Evolutionary conservation across 78 protist genomes (phyloP), one percentile per base, ranked within the genome.

Genomic region (Dictyostelium capitatum): DNA sequence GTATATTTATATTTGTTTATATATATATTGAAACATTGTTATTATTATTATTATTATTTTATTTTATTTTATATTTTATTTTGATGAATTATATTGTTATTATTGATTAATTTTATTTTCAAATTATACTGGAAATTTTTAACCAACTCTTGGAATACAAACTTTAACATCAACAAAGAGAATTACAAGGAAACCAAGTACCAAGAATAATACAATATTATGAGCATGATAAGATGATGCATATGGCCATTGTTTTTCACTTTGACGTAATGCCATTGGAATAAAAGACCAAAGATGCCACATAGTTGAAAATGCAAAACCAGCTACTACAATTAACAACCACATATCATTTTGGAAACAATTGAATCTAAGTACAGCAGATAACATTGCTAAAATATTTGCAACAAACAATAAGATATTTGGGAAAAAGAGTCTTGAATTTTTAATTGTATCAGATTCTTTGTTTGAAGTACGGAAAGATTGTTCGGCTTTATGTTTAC

Each of bases 271-370:
- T n/a, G 93, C 93, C 93, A 87, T 87, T 53, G 93, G 93, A 77
- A 87, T 87, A 79, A 87, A 87, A 48, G 93, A 87, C 93, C 93
- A 87, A 12, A 87, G 64, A 87, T 87, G 93, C 93, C 93, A 87
- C 47, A 82, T 64, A 19, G 93, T 87, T 0, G 93, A 87, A 69
- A 87, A 87, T 37, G 93, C 75, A 37, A 87, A 87, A 77, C 93
- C 93, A 50, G 85, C 93, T 19, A 87, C 93, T 0, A 87, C 84
- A 30, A 87, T 43, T n/a, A 87, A 56, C 8, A 87, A 20, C 93
- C 93, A 87, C 93, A 87, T 87, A 59, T 87, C 93, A 37, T 87
- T 78, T 77, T 87, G 93, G 93, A 87, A 87, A 87, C 93, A 87
- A 77, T 87, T 87, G 84, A 87, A 87, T 75, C 93, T 82, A 37